Conservation (phyloP, 2,329 filamentous ascomycete species). For the Nothophoma quercina region DNA sequence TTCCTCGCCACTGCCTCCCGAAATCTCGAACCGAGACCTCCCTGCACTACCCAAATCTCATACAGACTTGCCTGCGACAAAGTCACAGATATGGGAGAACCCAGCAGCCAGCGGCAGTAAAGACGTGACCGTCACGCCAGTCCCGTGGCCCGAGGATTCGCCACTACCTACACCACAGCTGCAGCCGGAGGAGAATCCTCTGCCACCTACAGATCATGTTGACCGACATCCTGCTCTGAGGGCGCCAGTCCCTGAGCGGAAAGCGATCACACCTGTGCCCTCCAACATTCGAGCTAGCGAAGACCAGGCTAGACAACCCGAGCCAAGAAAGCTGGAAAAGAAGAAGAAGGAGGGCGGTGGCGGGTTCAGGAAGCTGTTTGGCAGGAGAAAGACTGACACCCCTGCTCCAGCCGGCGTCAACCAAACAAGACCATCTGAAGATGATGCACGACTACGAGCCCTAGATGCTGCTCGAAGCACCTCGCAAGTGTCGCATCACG, state of each 20-base stretch:
- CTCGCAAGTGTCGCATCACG: slow-evolving; percentile 35
- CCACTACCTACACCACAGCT: slow-evolving; percentile 39
- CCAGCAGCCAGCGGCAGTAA: slow-evolving; percentile 23
- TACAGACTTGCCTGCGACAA: slow-evolving; percentile 25
- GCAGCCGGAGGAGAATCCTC: slow-evolving; percentile 39
- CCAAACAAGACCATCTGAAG: slow-evolving; percentile 24
- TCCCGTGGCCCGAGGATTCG: slow-evolving; percentile 39
- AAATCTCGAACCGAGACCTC: slow-evolving; percentile 49
- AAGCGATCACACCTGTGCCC: slow-evolving; percentile 24
- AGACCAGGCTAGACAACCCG: slow-evolving; percentile 24
- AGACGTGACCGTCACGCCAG: slow-evolving; percentile 44
- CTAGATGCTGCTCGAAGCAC: slow-evolving; percentile 33
- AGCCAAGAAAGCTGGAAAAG: slow-evolving; percentile 48
- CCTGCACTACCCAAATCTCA: slow-evolving; percentile 52
- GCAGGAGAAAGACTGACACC: slow-evolving; percentile 47
- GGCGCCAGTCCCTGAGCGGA: slow-evolving; percentile 42
- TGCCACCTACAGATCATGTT: slow-evolving; percentile 24
- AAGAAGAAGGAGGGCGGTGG: slow-evolving; percentile 47
- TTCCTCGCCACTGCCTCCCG: slow-evolving; percentile 33
- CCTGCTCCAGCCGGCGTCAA: slow-evolving; percentile 22
- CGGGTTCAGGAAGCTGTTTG: slow-evolving; percentile 52
- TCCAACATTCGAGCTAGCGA: slow-evolving; percentile 28
- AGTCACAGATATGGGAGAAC: slow-evolving; percentile 16
- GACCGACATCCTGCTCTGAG: slow-evolving; percentile 55
- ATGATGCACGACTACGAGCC: slow-evolving; percentile 28